These are phyloP conservation scores for Fusarium redolens DNA, from an alignment of 2,329 filamentous ascomycete species.

Conservation along the genomic window DNA sequence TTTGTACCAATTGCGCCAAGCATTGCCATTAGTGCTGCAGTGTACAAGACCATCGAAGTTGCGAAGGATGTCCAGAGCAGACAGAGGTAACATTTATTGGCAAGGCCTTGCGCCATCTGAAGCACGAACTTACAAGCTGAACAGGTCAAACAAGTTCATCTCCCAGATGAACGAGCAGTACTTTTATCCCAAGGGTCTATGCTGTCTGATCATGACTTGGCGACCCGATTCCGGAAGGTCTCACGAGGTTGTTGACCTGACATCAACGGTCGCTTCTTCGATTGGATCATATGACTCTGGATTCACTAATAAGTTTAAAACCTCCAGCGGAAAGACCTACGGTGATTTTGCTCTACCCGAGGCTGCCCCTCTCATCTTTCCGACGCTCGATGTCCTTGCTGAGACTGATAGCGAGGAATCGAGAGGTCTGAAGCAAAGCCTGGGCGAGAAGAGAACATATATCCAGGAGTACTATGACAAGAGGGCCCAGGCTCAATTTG, in stretches of 20 bases:
- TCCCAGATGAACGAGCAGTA: slow-evolving; percentile 50
- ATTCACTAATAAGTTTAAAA: slow-evolving; percentile 6
- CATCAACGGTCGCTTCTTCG: neutral
- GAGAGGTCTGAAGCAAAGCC: neutral
- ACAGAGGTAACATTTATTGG: neutral
- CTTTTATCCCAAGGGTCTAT: slow-evolving; percentile 67
- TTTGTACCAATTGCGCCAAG: slow-evolving; percentile 11
- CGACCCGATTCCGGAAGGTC: slow-evolving; percentile 52
- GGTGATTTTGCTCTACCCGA: slow-evolving; percentile 55
- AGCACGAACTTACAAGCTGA: neutral
- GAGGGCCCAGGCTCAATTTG: slow-evolving; percentile 14
- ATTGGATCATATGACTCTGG: neutral
- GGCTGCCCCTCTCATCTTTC: slow-evolving; percentile 55
- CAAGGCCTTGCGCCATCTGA: fast-evolving
- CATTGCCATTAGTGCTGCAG: slow-evolving; percentile 15
- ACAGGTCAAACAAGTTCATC: slow-evolving; percentile 9
- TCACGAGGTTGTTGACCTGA: slow-evolving; percentile 39
- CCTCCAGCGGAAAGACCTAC: slow-evolving; percentile 17
- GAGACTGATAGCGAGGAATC: slow-evolving; percentile 7
- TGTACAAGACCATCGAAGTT: neutral
- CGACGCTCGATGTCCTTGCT: slow-evolving; percentile 12
- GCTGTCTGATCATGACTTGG: slow-evolving; percentile 62
- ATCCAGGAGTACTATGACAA: slow-evolving; percentile 9
- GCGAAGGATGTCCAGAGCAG: slow-evolving; percentile 11
- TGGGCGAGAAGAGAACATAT: slow-evolving; percentile 1